Evolutionary conservation across 2,329 filamentous ascomycete species (phyloP).

Genomic region (Penicillium carneum): DNA sequence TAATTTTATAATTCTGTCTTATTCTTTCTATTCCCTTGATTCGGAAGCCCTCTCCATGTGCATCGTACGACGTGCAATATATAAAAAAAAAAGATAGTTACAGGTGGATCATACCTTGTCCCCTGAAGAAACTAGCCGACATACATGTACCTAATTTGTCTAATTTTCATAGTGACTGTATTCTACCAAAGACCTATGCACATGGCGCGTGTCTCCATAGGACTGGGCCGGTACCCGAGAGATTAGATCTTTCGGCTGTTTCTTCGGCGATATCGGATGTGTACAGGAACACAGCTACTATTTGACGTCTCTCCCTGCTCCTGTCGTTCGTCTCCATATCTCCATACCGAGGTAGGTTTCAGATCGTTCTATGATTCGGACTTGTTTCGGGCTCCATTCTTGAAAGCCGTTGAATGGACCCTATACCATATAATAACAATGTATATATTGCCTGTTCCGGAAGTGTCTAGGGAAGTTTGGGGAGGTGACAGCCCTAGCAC

Average conservation of each 20-base stretch:
- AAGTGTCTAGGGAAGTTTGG: background rate
- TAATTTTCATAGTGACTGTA: background rate
- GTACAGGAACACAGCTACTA: background rate
- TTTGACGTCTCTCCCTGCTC: too few species aligned
- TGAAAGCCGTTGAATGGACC: background rate
- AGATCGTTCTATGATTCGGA: background rate
- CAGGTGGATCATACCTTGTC: background rate
- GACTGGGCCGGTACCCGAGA: conserved; percentile 10
- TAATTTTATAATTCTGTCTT: background rate
- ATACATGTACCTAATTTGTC: background rate
- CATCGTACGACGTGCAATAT: background rate
- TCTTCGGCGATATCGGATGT: conserved; percentile 17
- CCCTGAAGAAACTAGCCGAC: background rate
- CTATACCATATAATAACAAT: background rate
- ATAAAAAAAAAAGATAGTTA: background rate
- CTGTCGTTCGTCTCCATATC: background rate
- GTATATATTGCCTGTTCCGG: background rate
- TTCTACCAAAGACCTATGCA: background rate
- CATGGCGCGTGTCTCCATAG: conserved; percentile 4
- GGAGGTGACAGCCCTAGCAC: background rate
- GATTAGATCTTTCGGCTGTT: conserved; percentile 15
- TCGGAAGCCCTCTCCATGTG: background rate
- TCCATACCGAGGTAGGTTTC: background rate
- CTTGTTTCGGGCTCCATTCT: background rate
- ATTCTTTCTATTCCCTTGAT: background rate